These are phyloP conservation scores for Naganishia cerealis DNA, from an alignment of 1,284 basidiomycete genomes.

Conservation along the genomic window DNA sequence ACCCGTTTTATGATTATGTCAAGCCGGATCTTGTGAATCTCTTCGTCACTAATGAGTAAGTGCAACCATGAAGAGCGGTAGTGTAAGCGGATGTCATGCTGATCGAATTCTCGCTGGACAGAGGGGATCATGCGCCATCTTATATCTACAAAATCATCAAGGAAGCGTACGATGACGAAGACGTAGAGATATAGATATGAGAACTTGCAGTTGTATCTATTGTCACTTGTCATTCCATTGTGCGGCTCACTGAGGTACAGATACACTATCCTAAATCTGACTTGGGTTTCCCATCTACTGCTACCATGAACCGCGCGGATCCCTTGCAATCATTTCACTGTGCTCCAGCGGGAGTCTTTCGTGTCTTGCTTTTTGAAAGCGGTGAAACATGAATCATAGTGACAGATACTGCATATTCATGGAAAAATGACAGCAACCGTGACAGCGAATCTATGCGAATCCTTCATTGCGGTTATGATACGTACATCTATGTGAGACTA, in stretches of 20 bases:
- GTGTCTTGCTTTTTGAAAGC: no score
- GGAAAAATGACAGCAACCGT: no score
- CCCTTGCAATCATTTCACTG: no score
- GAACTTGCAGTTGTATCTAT: background rate
- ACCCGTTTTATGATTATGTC: slow-evolving; percentile 93
- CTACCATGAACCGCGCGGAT: no score
- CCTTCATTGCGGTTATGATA: background rate
- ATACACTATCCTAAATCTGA: background rate
- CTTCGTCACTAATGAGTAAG: slow-evolving; percentile 94
- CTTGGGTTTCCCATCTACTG: no score
- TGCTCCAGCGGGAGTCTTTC: no score
- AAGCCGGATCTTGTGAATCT: slow-evolving; percentile 86
- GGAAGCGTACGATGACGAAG: slow-evolving; percentile 88
- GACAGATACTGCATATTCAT: no score
- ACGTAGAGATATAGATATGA: slow-evolving; percentile 65
- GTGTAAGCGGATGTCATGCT: slow-evolving; percentile 9
- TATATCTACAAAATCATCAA: slow-evolving; percentile 86
- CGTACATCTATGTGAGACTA: background rate
- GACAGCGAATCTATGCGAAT: background rate
- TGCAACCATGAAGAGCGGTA: slow-evolving; percentile 37
- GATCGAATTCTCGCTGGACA: slow-evolving; percentile 47
- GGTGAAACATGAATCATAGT: no score
- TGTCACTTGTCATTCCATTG: background rate
- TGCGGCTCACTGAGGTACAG: background rate
- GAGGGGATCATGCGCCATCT: slow-evolving; percentile 86